Conservation (phyloP, 2,329 filamentous ascomycete species). For the Lasiodiplodia theobromae region DNA sequence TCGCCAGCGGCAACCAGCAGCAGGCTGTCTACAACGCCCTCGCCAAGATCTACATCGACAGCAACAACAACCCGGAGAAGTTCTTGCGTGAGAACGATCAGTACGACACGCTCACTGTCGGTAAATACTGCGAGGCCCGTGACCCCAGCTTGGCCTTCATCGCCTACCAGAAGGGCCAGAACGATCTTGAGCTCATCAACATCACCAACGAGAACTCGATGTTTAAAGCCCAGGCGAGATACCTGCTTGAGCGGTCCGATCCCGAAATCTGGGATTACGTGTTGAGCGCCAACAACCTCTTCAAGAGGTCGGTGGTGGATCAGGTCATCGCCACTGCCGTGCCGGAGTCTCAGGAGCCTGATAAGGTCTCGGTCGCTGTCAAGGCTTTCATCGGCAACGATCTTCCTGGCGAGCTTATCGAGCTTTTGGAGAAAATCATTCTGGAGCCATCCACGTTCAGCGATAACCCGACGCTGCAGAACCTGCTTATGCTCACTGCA, state of each 20-base stretch:
- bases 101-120: conserved; percentile 90
- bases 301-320: conserved; percentile 91
- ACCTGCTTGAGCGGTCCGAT: conserved; percentile 89
- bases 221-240: conserved; percentile 97
- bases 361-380: conserved; percentile 94
- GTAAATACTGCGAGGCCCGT: conserved; percentile 98
- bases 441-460: conserved; percentile 99
- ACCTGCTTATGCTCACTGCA: conserved; percentile 93
- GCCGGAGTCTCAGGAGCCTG: conserved; percentile 87
- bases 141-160: conserved; percentile 96
- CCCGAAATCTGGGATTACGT: conserved; percentile 93
- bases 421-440: conserved; percentile 98
- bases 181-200: conserved; percentile 94
- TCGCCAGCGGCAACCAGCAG: conserved; percentile 90
- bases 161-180: conserved; percentile 94
- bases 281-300: conserved; percentile 92
- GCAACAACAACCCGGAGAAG: conserved; percentile 96
- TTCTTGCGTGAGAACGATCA: conserved; percentile 98
- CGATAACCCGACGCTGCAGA: conserved; percentile 96
- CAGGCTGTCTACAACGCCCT: conserved; percentile 97
- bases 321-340: conserved; percentile 97
- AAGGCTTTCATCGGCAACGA: conserved; percentile 91
- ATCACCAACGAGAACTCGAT: conserved; percentile 99
- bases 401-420: conserved; percentile 91
- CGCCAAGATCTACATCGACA: conserved; percentile 99